A percentile compares a stretch with the other conserved stretches of the same genome.
These are phyloP conservation scores for Cordyceps fumosorosea DNA, from an alignment of 2,329 filamentous ascomycete genomes.

Conservation along the genomic window DNA sequence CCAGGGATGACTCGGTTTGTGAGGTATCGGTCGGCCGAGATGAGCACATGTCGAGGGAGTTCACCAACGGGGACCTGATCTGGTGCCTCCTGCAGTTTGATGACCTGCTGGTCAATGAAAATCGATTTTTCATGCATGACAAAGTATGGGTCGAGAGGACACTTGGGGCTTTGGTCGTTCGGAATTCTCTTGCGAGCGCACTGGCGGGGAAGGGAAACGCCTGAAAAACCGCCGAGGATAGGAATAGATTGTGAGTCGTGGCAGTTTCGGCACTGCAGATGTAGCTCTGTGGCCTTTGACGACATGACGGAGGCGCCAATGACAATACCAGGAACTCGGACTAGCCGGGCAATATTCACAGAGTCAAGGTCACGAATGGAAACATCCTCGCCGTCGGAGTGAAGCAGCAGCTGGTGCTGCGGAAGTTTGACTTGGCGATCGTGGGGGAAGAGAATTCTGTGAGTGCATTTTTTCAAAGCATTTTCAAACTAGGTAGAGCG, in stretches of 20 bases:
- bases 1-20: conserved; percentile 95
- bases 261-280: conserved; percentile 86
- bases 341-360: conserved; percentile 86
- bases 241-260: conserved; percentile 62
- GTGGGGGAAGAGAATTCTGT: conserved; percentile 84
- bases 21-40: conserved; percentile 92
- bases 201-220: conserved; percentile 73
- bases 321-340: conserved; percentile 93
- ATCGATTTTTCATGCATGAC: conserved; percentile 89
- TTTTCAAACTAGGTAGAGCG: conserved; percentile 66
- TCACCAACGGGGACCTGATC: conserved; percentile 97
- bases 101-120: conserved; percentile 96
- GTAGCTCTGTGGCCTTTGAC: conserved; percentile 83
- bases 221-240: conserved; percentile 79
- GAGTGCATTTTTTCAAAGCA: conserved; percentile 84
- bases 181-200: conserved; percentile 60
- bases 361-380: conserved; percentile 93
- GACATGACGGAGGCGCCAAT: conserved; percentile 96
- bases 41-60: conserved; percentile 85
- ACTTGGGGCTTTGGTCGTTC: conserved; percentile 65
- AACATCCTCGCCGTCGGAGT: conserved; percentile 83
- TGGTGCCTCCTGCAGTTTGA: conserved; percentile 95
- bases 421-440: conserved; percentile 63
- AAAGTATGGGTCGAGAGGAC: conserved; percentile 91
- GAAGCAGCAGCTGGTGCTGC: conserved; percentile 88